Evolutionary conservation across 345 rosid genomes (phyloP).

Genomic region (Balakata baccata): DNA sequence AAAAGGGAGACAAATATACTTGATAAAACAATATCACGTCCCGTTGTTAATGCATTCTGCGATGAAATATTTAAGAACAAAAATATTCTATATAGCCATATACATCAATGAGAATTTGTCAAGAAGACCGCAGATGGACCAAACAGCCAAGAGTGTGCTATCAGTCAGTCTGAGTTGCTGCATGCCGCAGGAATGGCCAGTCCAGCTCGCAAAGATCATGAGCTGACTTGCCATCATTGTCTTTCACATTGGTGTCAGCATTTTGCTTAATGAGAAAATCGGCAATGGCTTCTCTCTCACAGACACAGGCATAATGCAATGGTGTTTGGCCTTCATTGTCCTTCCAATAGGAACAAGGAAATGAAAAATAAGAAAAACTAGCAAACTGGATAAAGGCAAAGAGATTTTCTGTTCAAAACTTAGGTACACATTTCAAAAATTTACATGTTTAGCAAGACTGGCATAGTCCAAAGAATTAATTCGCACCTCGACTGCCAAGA

Average conservation of each 20-base stretch:
- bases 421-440: neutral
- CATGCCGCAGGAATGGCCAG: conserved; percentile 67
- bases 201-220: conserved; percentile 54
- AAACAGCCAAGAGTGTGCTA: neutral
- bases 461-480: neutral
- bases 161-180: conserved; percentile 10
- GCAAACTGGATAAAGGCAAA: too few species aligned
- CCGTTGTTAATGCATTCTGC: neutral
- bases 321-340: conserved; percentile 95
- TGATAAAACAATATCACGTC: neutral
- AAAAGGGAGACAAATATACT: neutral
- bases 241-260: conserved; percentile 59
- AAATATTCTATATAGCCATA: conserved; percentile 24
- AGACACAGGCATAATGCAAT: conserved; percentile 84
- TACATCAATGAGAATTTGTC: conserved; percentile 36
- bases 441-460: neutral
- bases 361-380: neutral
- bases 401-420: neutral
- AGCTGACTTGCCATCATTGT: conserved; percentile 63
- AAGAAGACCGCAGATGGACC: conserved; percentile 9
- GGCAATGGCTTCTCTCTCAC: conserved; percentile 78
- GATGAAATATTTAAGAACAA: neutral
- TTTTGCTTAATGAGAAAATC: conserved; percentile 73
- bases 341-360: conserved; percentile 35
- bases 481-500: too few species aligned